Evolutionary conservation across 1,139 yeast species (phyloP), one percentile per base, ranked within the genome.

Genomic region (Nakaseomyces uthaithaninus): DNA sequence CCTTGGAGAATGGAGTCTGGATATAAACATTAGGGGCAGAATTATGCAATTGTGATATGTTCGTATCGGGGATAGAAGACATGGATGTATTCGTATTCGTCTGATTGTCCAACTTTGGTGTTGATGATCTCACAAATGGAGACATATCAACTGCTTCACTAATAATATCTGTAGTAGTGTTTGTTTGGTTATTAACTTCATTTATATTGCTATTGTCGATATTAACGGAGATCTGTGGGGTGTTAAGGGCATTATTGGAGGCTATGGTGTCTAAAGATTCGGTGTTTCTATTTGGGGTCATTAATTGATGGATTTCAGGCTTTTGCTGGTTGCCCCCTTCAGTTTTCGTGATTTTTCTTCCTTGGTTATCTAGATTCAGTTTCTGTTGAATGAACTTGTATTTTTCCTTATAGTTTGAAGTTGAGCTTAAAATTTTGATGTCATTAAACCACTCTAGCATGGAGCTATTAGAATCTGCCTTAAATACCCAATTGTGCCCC

Each of bases 401-500:
- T 36, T 50, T 54, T 27, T 54, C 53, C 15, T 48, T 44, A n/a
- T 49, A 45, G 38, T 44, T 54, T 10, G 49, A 44, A 8, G 50
- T 44, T 5, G 54, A 44, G 2, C 57, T 81, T 53, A 86, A 66
- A 33, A 70, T 68, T 54, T 78, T 77, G 49, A 87, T 69, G 56
- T 83, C 94, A 47, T 74, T 73, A 61, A 75, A 85, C 98, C 98
- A 91, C 23, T 71, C 74, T 55, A 80, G 75, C 86, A 86, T 81
- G 37, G 73, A 67, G 38, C 77, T 79, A 54, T 82, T 80, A 34
- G 80, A 74, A 55, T 82, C 89, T 17, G 93, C 80, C 53, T 95
- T 72, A 66, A 91, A 91, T 14, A 86, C 94, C 86, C 93, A 87
- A 54, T 85, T 86, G 63, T 87, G 96, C 41, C 84, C 82, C 53